phyloP scores from a whole-genome alignment of 2,329 filamentous ascomycete species.

The Paradendryphiella salina region DNA sequence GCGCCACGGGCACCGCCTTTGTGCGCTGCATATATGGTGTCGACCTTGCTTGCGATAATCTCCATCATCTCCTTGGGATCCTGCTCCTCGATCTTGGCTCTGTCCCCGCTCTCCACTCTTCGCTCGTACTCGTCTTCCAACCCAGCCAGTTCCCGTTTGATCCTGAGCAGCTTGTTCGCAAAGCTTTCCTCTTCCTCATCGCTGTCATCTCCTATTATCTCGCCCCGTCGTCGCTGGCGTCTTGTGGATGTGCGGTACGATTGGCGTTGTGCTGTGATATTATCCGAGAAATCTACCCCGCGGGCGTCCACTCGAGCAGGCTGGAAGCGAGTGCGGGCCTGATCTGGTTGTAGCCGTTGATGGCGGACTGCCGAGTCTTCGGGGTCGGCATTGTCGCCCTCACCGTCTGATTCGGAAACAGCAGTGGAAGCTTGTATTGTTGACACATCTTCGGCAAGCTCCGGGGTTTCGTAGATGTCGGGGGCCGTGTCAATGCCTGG shows the following conservation, averaged over 20 bases:
- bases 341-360: constrained; percentile 72
- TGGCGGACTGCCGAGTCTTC: constrained; percentile 64
- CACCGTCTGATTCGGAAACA: constrained; percentile 55
- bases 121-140: constrained; percentile 61
- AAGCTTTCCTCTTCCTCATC: constrained; percentile 70
- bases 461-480: constrained; percentile 95
- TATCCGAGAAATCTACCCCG: constrained; percentile 86
- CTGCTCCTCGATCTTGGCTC: constrained; percentile 44
- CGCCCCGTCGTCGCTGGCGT: constrained; percentile 64
- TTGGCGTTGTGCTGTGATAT: constrained; percentile 74
- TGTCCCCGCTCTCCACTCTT: constrained; percentile 50
- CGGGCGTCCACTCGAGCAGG: constrained; percentile 74
- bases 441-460: constrained; percentile 85
- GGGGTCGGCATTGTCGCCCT: constrained; percentile 52
- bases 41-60: constrained; percentile 68
- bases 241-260: constrained; percentile 78
- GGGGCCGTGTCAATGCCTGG: constrained; percentile 72
- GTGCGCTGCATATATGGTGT: constrained; percentile 60
- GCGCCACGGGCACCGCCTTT: constrained; percentile 43
- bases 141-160: constrained; percentile 79
- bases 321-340: constrained; percentile 79
- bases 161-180: constrained; percentile 75
- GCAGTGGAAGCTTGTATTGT: constrained; percentile 64
- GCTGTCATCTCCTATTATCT: constrained; percentile 71
- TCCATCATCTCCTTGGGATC: constrained; percentile 64